Evolutionary conservation across 257 asterid species (phyloP).

Genomic region (Nicotiana noctiflora): DNA sequence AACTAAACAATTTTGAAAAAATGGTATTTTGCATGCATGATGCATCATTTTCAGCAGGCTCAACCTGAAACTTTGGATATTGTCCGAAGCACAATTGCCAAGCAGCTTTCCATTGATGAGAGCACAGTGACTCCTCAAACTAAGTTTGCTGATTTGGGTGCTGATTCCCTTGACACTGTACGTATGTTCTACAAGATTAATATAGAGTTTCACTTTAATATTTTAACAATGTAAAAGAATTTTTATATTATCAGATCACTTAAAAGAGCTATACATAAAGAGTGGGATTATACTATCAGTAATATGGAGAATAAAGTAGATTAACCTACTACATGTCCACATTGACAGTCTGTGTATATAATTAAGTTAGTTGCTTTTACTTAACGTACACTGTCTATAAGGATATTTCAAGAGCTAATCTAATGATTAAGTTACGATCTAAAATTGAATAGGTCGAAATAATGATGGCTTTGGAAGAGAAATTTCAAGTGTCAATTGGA

Average conservation of each 20-base stretch:
- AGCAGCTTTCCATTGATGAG: slow-evolving; percentile 42
- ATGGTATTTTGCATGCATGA: not conserved
- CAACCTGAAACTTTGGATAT: slow-evolving; percentile 37
- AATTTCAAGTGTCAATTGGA: slow-evolving; percentile 46
- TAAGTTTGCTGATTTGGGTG: slow-evolving; percentile 49
- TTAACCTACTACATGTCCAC: no score
- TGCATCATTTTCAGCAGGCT: slow-evolving; percentile 11
- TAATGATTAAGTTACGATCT: no score
- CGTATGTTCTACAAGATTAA: no score
- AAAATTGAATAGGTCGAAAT: slow-evolving; percentile 31
- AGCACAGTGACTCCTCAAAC: slow-evolving; percentile 29
- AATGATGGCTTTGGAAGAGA: slow-evolving; percentile 54
- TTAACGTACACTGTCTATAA: not conserved
- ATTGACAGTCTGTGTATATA: not conserved
- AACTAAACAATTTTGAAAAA: not conserved
- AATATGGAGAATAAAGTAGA: no score
- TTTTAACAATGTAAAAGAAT: no score
- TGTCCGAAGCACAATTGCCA: slow-evolving; percentile 41
- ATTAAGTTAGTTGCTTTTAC: not conserved
- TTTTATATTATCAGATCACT: no score
- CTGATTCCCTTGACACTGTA: slow-evolving; percentile 34
- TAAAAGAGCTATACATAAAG: no score
- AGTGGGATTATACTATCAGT: no score
- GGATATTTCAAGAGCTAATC: no score
- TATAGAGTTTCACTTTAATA: no score